Conservation (phyloP, 345 rosid genomes). For the Conringia planisiliqua region DNA sequence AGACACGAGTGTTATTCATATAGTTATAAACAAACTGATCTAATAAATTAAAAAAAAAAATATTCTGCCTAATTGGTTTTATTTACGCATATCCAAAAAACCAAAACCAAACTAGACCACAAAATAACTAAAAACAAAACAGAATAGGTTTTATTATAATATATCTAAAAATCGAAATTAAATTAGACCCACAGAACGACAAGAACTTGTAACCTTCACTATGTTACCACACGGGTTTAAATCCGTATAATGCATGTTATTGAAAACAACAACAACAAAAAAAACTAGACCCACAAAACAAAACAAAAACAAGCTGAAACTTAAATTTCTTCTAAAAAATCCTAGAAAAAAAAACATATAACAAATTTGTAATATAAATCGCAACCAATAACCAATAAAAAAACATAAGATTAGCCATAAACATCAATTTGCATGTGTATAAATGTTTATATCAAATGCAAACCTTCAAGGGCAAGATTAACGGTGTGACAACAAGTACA, state of each 20-base stretch:
- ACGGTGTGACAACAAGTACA: conserved; percentile 98
- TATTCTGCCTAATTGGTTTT: not conserved
- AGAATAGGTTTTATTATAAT: not conserved
- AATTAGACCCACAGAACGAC: not conserved
- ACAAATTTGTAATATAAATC: not conserved
- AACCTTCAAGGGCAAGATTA: conserved; percentile 89
- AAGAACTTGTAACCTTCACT: not conserved
- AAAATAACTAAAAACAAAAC: not conserved
- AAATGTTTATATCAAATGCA: not conserved
- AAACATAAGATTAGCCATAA: not conserved
- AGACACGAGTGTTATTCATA: not conserved
- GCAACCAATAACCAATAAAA: not conserved
- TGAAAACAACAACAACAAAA: not conserved
- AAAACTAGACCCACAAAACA: not conserved
- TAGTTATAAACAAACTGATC: not conserved
- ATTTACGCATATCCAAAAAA: not conserved
- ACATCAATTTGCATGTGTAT: conserved; percentile 13
- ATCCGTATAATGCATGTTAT: not conserved
- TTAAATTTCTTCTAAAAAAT: not conserved
- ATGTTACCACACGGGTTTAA: not conserved
- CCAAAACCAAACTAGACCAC: not conserved
- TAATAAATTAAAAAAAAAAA: not conserved
- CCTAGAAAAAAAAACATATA: not conserved
- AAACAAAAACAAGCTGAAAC: not conserved
- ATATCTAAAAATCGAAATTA: not conserved